A percentile compares a stretch with the other conserved stretches of the same genome.
phyloP scores from a whole-genome alignment of 768 basidiomycete species.

The Suillus variegatus region DNA sequence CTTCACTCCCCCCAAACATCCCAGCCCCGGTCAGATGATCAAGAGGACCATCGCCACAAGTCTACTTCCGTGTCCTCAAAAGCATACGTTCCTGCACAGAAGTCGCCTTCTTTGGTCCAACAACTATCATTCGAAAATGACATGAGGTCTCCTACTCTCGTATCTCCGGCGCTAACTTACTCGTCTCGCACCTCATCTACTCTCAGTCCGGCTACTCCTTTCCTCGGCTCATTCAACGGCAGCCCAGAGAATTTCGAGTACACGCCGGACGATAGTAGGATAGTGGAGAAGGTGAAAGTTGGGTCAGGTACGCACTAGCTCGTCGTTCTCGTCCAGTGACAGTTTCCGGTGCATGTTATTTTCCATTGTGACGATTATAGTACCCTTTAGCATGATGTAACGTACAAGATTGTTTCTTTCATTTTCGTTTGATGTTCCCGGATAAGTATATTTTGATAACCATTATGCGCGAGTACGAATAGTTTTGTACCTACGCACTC shows the following conservation, averaged over 20 bases:
- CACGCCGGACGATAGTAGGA: constrained; percentile 21
- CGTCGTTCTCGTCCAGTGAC: not conserved
- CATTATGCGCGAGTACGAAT: constrained; percentile 1
- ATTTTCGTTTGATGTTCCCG: not conserved
- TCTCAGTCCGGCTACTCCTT: constrained; percentile 71
- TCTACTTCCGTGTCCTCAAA: constrained; percentile 15
- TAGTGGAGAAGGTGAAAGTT: constrained; percentile 27
- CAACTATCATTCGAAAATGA: constrained; percentile 26
- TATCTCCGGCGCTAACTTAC: constrained; percentile 70
- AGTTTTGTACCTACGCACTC: not conserved
- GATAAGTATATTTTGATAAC: constrained; percentile 1
- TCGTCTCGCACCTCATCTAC: constrained; percentile 66
- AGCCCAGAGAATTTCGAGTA: constrained; percentile 33
- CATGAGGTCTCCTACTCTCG: constrained; percentile 51
- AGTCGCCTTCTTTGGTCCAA: constrained; percentile 15
- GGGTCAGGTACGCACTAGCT: constrained; percentile 13
- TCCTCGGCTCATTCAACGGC: constrained; percentile 53
- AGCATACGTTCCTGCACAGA: constrained; percentile 16
- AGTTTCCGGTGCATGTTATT: not conserved
- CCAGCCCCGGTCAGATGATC: constrained; percentile 2
- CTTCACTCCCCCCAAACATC: constrained; percentile 26
- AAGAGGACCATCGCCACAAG: constrained; percentile 8
- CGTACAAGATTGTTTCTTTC: not conserved
- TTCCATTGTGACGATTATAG: not conserved
- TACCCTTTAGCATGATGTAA: constrained; percentile 3